phyloP scores from a whole-genome alignment of 192 early-diverging fungal species.

The Backusella macrospora region DNA sequence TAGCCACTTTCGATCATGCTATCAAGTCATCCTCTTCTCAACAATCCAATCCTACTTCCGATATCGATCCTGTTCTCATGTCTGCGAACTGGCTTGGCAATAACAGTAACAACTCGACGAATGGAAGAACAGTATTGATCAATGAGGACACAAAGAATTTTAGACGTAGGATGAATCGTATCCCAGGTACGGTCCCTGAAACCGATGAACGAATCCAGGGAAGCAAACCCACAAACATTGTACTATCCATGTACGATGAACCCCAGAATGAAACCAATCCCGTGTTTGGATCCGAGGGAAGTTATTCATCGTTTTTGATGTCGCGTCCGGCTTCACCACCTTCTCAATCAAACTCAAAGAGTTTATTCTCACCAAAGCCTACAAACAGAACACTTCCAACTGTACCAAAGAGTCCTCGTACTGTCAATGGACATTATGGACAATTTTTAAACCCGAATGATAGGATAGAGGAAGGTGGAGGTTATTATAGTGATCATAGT shows the following conservation, averaged over 20 bases:
- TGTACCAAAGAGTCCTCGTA: conserved; percentile 25
- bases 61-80: too few species aligned
- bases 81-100: not conserved
- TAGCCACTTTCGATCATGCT: not conserved
- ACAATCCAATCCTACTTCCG: too few species aligned
- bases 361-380: conserved; percentile 17
- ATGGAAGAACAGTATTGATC: not conserved
- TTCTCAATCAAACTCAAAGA: conserved; percentile 29
- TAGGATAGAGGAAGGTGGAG: conserved; percentile 19
- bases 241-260: conserved; percentile 39
- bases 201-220: conserved; percentile 5
- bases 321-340: conserved; percentile 31
- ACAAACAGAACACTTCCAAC: conserved; percentile 23
- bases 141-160: conserved; percentile 23
- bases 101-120: not conserved
- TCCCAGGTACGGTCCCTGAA: conserved; percentile 26
- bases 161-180: conserved; percentile 20
- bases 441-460: conserved; percentile 37
- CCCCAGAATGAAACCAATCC: not conserved
- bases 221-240: conserved; percentile 23
- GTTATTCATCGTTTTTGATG: conserved; percentile 23
- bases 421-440: conserved; percentile 31
- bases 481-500: conserved; percentile 43
- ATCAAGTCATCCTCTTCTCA: not conserved
- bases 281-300: not conserved